phyloP scores from a whole-genome alignment of 2,329 filamentous ascomycete species.

The Scedosporium minutisporum region DNA sequence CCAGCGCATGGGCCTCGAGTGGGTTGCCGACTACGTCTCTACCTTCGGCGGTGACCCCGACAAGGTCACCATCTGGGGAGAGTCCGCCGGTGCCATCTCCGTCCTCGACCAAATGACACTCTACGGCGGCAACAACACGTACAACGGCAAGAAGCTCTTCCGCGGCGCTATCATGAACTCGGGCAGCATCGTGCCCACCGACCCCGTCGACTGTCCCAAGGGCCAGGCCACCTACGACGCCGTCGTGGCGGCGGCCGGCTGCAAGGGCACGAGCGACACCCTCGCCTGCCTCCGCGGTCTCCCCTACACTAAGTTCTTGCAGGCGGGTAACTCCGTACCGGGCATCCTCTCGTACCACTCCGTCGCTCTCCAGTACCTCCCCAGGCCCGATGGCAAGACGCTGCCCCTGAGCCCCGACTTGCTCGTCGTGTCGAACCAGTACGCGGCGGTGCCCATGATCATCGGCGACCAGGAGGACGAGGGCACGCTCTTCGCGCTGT shows the following conservation, averaged over 20 bases:
- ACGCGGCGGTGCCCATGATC: constrained; percentile 51
- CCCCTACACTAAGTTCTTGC: constrained; percentile 39
- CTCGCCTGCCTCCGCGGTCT: constrained; percentile 45
- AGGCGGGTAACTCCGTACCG: constrained; percentile 49
- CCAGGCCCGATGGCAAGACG: constrained; percentile 47
- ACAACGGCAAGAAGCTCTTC: constrained; percentile 56
- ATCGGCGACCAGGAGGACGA: constrained; percentile 58
- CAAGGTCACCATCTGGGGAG: constrained; percentile 57
- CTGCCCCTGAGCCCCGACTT: constrained; percentile 45
- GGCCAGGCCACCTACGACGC: constrained; percentile 45
- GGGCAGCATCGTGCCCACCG: constrained; percentile 38
- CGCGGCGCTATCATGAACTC: constrained; percentile 56
- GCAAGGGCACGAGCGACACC: constrained; percentile 35
- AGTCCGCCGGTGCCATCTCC: constrained; percentile 49
- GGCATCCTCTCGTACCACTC: constrained; percentile 45
- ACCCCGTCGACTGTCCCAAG: constrained; percentile 44
- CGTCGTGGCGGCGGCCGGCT: constrained; percentile 43
- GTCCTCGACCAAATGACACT: constrained; percentile 53
- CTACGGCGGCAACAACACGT: constrained; percentile 51
- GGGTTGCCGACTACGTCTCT: constrained; percentile 55
- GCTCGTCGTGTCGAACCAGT: constrained; percentile 35
- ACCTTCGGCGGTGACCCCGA: constrained; percentile 56
- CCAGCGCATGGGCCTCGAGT: constrained; percentile 49
- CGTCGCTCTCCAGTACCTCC: constrained; percentile 51
- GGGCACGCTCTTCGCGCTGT: constrained; percentile 52